Conservation (phyloP, 2,329 filamentous ascomycete genomes). For the Phialophora chinensis region DNA sequence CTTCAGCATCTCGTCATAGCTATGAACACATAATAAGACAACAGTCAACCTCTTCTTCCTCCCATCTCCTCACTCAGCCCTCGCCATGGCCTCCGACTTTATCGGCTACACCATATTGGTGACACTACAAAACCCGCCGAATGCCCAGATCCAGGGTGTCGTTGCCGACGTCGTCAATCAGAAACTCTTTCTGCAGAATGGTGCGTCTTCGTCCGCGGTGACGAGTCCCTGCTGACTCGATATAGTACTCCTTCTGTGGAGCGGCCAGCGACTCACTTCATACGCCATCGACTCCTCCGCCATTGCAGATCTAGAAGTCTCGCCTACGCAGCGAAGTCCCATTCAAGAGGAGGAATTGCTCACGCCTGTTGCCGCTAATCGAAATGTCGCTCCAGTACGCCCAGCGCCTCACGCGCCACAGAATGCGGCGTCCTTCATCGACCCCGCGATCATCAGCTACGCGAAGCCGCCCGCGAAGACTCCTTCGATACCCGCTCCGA, state of each 20-base stretch:
- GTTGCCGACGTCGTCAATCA: constrained; percentile 73
- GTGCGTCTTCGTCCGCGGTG: constrained; percentile 53
- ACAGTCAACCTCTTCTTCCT: neutral
- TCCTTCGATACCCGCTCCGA: constrained; percentile 20
- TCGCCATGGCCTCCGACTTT: constrained; percentile 70
- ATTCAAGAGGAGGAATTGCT: constrained; percentile 33
- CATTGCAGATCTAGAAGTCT: constrained; percentile 65
- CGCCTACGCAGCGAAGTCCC: constrained; percentile 41
- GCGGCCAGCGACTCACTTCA: constrained; percentile 57
- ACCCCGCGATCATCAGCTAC: constrained; percentile 82
- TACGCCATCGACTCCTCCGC: constrained; percentile 64
- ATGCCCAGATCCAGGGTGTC: constrained; percentile 70
- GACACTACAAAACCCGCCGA: constrained; percentile 69
- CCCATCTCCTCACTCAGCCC: neutral
- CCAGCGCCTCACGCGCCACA: constrained; percentile 29
- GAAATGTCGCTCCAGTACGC: constrained; percentile 13
- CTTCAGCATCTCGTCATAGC: neutral
- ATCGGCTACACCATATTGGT: constrained; percentile 78
- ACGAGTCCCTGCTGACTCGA: constrained; percentile 43
- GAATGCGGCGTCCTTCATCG: constrained; percentile 62
- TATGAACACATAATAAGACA: neutral
- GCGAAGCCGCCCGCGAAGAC: constrained; percentile 43
- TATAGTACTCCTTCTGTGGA: constrained; percentile 56
- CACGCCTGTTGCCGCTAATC: constrained; percentile 28
- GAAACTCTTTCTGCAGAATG: constrained; percentile 73